Base-by-base conservation (phyloP, 208 protist species). In the Blastocrithidia nonstop region DNA sequence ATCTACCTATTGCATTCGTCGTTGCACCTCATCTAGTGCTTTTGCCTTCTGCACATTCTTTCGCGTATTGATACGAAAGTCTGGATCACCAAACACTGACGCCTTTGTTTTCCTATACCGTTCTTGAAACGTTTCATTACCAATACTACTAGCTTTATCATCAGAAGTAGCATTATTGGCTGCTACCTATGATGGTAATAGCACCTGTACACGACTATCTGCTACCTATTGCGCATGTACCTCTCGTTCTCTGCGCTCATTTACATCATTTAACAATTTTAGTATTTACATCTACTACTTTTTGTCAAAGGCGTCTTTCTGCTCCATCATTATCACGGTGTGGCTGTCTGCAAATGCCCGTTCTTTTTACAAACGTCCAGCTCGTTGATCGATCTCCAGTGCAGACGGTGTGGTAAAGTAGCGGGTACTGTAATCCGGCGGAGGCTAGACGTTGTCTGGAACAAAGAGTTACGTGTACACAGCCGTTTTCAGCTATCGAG, bases 251-350 rank as follows among this genome's bases (percentile, higher is more conserved):
- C 48, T 35, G 1, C 43, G 48, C 29, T 75, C 72, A 20, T 81
- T 83, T 45, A 82, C 82, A 23, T 88, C 77, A 43, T 91, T 91
- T 29, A 87, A 62, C 20, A 91, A 50, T 33, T 69, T 54, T 42
- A 88, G 16, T 42, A 84, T 74, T 48, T 83, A 72, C 3, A 52
- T 72, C 38, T 71, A 56, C 52, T 92, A 77, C 6, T 45, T 46
- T 11, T 54, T 43, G 11, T 58, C 59, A 57, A 73, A 86, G n/a
- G 52, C 67, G 20, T 35, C 35, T 0, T 58, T 53, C 21, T 61
- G 25, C 1, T 56, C 56, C 11, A 55, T 49, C 21, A 63, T 62
- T n/a, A 48, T 44, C 4, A 26, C 16, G 3, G 17, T 27, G 27
- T 59, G 37, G 42, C 64, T 44, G 41, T 86, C 83, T n/a, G 82